Base-by-base conservation (phyloP, 768 basidiomycete genomes). In the Lactarius deliciosus region DNA sequence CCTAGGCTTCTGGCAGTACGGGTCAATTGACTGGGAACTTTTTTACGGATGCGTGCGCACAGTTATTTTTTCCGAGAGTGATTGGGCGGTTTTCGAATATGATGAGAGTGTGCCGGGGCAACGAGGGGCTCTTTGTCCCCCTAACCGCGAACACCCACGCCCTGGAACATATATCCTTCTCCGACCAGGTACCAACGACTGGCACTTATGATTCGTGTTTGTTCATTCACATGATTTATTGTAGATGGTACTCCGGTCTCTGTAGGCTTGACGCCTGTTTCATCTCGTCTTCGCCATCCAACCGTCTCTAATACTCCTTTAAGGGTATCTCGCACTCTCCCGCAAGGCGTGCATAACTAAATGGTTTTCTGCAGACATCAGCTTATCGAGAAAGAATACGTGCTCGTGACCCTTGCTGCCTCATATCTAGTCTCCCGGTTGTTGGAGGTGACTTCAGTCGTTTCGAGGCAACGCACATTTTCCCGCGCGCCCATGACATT, bases 161-260 rank as follows among this genome's bases (percentile, higher is more conserved):
- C 47, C 47, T 50, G 47, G 47, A 50, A 22, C 22, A 50, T 50
- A 50, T 50, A 13, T 50, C 47, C 47, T 50, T 50, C 47, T 50
- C n/a, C 47, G 22, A 50, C 47, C 47, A 50, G 11, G 47, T 50
- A 50, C 10, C 13, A 47, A 11, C 22, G 47, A 50, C 4, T 50
- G 9, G 11, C 22, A 22, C 45, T 11, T 22, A 13, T 47, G 22
- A 22, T 13, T 50, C 47, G 47, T 50, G 47, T 22, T 13, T 22
- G 22, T 22, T 22, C 13, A 50, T 22, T 22, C 13, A 50, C 47
- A n/a, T 13, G n/a, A 22, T 50, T 13, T 1, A 22, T 5, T 50
- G 11, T 22, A 50, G 47, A 22, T 7, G 47, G 47, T 50, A 50
- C 47, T 13, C 47, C 47, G 11, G 22, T 50, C 47, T 50, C 47